Evolutionary conservation across 1,284 basidiomycete species (phyloP).

Genomic region (Rhodotorula sp.): DNA sequence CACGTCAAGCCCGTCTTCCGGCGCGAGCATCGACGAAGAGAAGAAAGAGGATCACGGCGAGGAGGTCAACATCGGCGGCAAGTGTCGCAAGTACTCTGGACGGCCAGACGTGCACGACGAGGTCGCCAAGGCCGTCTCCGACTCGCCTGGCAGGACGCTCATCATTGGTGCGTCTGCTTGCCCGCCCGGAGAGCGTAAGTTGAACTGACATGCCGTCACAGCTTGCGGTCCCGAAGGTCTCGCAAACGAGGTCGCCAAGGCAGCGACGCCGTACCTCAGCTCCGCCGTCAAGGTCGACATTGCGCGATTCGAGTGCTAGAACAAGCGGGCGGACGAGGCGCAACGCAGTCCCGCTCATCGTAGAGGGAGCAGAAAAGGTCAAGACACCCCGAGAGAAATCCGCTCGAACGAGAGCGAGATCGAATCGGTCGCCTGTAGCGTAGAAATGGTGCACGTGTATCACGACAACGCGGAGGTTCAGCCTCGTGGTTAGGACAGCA

Average conservation of each 20-base stretch:
- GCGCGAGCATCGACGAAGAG: slow-evolving; percentile 4
- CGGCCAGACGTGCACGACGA: slow-evolving; percentile 5
- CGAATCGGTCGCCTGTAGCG: too few relatives aligned
- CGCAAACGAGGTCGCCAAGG: slow-evolving; percentile 13
- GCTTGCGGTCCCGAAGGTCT: slow-evolving; percentile 22
- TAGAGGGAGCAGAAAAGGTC: too few relatives aligned
- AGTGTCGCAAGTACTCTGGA: neutral
- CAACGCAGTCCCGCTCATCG: too few relatives aligned
- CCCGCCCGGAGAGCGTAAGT: too few relatives aligned
- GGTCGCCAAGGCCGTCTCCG: neutral
- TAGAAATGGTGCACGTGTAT: too few relatives aligned
- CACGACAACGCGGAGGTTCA: too few relatives aligned
- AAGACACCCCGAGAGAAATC: neutral
- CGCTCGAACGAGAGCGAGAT: neutral
- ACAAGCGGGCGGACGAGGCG: neutral
- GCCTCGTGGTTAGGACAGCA: too few relatives aligned
- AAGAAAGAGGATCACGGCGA: slow-evolving; percentile 5
- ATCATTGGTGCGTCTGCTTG: slow-evolving; percentile 4
- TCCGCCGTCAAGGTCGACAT: slow-evolving; percentile 6
- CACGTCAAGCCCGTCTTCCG: neutral
- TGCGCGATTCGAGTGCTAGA: slow-evolving; percentile 23
- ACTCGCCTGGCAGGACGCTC: slow-evolving; percentile 1
- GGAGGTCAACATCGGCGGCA: neutral
- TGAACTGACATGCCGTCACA: neutral
- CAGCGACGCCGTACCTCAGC: neutral